Conservation (phyloP, 768 basidiomycete genomes). For the Hysterangium stoloniferum region DNA sequence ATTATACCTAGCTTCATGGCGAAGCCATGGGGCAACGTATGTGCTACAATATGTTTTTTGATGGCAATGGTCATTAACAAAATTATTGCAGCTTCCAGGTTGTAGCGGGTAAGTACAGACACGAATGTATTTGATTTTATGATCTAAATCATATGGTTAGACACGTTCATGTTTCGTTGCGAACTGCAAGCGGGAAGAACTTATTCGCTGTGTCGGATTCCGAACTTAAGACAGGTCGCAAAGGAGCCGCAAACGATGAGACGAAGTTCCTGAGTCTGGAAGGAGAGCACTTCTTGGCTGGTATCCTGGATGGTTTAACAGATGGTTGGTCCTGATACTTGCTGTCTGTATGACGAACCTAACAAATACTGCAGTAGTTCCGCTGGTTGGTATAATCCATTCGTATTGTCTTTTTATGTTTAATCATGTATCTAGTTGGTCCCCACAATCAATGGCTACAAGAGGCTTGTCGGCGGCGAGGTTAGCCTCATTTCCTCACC, state of each 20-base stretch:
- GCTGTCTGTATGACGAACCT: background rate
- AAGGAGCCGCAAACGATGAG: slow-evolving; percentile 68
- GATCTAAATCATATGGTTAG: slow-evolving; percentile 30
- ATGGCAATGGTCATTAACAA: background rate
- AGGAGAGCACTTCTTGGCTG: slow-evolving; percentile 92
- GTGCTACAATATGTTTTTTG: slow-evolving; percentile 21
- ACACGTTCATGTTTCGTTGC: slow-evolving; percentile 88
- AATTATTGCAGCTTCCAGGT: slow-evolving; percentile 66
- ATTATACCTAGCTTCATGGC: slow-evolving; percentile 98
- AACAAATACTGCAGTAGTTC: slow-evolving; percentile 47
- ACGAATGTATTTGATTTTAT: slow-evolving; percentile 1
- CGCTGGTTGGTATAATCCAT: slow-evolving; percentile 45
- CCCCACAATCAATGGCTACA: slow-evolving; percentile 95
- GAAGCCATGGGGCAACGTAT: slow-evolving; percentile 88
- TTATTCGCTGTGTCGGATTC: slow-evolving; percentile 66
- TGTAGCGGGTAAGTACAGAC: slow-evolving; percentile 69
- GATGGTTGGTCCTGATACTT: slow-evolving; percentile 51
- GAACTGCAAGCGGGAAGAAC: slow-evolving; percentile 60
- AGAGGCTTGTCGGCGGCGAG: slow-evolving; percentile 89
- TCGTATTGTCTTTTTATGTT: background rate
- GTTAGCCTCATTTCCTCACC: slow-evolving; percentile 20
- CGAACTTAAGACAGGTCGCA: slow-evolving; percentile 56
- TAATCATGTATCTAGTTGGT: slow-evolving; percentile 43
- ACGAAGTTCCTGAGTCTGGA: slow-evolving; percentile 76
- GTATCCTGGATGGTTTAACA: slow-evolving; percentile 79